Conservation (phyloP, 176 grass and related monocot species). For the Hyparrhenia diplandra region DNA sequence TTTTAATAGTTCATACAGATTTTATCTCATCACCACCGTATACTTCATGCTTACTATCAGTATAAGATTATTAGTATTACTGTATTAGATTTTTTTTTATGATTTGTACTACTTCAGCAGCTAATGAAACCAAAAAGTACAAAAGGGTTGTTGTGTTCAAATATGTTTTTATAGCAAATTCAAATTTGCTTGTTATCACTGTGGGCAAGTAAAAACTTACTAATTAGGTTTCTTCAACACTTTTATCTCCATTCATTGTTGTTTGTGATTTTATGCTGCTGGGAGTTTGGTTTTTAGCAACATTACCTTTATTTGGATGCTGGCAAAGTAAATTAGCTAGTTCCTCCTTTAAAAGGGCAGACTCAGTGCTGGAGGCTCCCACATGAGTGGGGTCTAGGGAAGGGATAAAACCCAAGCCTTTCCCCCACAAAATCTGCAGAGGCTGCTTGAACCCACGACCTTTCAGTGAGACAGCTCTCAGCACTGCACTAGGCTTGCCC, state of each 20-base stretch:
- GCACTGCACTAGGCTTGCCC: too few relatives aligned
- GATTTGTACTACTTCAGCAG: background rate
- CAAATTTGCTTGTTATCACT: background rate
- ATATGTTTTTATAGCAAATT: background rate
- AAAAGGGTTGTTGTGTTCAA: background rate
- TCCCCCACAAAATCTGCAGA: too few relatives aligned
- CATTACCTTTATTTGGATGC: background rate
- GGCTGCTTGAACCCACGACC: too few relatives aligned
- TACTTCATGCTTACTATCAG: background rate
- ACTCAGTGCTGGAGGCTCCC: too few relatives aligned
- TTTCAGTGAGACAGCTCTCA: too few relatives aligned
- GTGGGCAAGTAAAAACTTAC: background rate
- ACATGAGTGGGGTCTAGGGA: too few relatives aligned
- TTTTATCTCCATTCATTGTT: background rate
- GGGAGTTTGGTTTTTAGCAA: background rate
- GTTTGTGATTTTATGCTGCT: background rate
- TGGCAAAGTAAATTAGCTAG: background rate
- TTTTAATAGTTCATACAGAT: background rate
- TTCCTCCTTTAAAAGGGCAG: too few relatives aligned
- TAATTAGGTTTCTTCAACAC: background rate
- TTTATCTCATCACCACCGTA: background rate
- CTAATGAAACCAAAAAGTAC: background rate
- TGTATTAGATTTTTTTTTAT: too few relatives aligned
- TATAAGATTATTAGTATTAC: background rate
- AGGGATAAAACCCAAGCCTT: too few relatives aligned